Evolutionary conservation across 108 stramenopile genomes (phyloP).

Genomic region (Nitzschia sp.): DNA sequence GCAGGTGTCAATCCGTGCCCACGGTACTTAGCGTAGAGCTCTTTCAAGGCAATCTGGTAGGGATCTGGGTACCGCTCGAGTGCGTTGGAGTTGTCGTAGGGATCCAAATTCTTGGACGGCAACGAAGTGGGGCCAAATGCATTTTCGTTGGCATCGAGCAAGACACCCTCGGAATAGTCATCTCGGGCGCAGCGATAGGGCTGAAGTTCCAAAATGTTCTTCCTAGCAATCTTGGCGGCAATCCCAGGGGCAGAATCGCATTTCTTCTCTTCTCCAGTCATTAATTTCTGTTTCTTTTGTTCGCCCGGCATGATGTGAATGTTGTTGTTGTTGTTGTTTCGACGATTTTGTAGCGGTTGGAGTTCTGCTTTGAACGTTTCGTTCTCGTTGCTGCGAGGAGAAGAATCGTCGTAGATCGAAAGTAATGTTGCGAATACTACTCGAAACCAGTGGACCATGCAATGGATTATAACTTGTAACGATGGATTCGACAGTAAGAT

Average conservation of each 20-base stretch:
- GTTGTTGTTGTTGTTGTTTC: too few species aligned
- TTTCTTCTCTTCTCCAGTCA: background rate
- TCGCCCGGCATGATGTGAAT: too few species aligned
- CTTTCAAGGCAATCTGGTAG: slow-evolving; percentile 80
- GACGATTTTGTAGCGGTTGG: too few species aligned
- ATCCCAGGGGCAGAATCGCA: slow-evolving; percentile 32
- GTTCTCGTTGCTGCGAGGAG: too few species aligned
- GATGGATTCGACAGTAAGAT: too few species aligned
- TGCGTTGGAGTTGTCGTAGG: slow-evolving; percentile 53
- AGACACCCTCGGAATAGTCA: slow-evolving; percentile 88
- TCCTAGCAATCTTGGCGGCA: slow-evolving; percentile 76
- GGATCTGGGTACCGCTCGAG: slow-evolving; percentile 95
- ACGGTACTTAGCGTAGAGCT: slow-evolving; percentile 66
- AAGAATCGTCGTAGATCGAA: too few species aligned
- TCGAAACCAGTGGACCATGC: too few species aligned
- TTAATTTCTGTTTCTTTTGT: too few species aligned
- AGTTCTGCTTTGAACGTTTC: too few species aligned
- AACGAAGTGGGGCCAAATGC: slow-evolving; percentile 77
- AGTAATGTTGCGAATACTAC: too few species aligned
- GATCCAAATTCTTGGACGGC: slow-evolving; percentile 62
- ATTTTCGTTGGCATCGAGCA: slow-evolving; percentile 98
- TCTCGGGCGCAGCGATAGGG: slow-evolving; percentile 97
- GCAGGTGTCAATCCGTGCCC: slow-evolving; percentile 61
- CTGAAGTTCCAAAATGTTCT: slow-evolving; percentile 87
- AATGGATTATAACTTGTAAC: too few species aligned